A percentile compares a stretch with the other conserved stretches of the same genome.
Evolutionary conservation across 2,329 filamentous ascomycete genomes (phyloP).

Genomic region (Penicillium sp.): DNA sequence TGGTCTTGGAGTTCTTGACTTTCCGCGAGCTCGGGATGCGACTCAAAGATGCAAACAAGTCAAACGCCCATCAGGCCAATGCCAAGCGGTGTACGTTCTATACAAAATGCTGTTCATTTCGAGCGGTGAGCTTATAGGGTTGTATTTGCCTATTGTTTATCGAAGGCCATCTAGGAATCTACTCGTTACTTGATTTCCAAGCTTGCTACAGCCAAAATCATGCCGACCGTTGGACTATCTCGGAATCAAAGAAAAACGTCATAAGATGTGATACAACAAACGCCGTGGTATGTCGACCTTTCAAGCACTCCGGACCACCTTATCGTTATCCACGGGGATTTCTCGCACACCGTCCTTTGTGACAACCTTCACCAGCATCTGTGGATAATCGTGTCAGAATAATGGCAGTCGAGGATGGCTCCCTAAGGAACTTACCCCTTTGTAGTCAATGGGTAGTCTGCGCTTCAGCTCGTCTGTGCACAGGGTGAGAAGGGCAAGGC

Average conservation of each 20-base stretch:
- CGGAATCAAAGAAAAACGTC: conserved; percentile 30
- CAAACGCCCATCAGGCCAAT: conserved; percentile 11
- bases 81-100: not conserved
- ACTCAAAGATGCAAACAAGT: conserved; percentile 20
- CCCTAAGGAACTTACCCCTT: conserved; percentile 65
- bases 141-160: not conserved
- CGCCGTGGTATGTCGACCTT: conserved; percentile 28
- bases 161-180: not conserved
- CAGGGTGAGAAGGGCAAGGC: conserved; percentile 87
- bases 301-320: conserved; percentile 50
- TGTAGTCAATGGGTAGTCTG: conserved; percentile 96
- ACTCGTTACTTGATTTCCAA: conserved; percentile 1
- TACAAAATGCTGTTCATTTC: not conserved
- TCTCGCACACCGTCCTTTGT: conserved; percentile 90
- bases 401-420: not conserved
- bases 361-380: conserved; percentile 74
- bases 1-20: conserved; percentile 17
- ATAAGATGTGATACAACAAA: conserved; percentile 28
- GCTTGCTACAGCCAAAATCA: conserved; percentile 5
- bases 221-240: conserved; percentile 24
- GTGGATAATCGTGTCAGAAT: conserved; percentile 18
- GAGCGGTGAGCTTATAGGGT: not conserved
- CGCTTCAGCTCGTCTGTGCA: conserved; percentile 97
- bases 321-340: conserved; percentile 80
- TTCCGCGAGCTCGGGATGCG: conserved; percentile 16